phyloP scores from a whole-genome alignment of 306 rosid species.

The Vigna angularis region DNA sequence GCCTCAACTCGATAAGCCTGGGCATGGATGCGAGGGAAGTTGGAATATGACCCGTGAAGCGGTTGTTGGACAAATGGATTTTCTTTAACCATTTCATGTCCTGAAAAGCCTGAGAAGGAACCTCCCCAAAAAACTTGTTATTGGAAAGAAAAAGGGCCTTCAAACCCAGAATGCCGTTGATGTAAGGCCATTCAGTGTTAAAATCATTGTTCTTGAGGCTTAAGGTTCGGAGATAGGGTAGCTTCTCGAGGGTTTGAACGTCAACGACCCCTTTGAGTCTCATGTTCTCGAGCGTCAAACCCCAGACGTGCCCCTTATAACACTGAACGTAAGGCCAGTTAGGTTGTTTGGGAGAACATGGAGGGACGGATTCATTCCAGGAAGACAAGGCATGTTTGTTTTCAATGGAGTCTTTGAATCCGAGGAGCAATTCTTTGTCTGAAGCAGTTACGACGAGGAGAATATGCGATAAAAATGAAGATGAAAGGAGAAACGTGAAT shows the following conservation, averaged over 20 bases:
- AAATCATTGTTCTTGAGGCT: slow-evolving; percentile 72
- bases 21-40: slow-evolving; percentile 55
- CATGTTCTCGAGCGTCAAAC: slow-evolving; percentile 68
- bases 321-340: slow-evolving; percentile 75
- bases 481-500: not conserved
- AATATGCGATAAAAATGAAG: not conserved
- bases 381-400: slow-evolving; percentile 34
- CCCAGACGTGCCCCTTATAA: slow-evolving; percentile 57
- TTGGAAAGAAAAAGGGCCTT: slow-evolving; percentile 62
- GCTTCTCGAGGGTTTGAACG: slow-evolving; percentile 47
- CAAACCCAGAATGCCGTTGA: slow-evolving; percentile 46
- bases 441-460: not conserved
- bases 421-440: slow-evolving; percentile 57
- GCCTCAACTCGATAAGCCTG: slow-evolving; percentile 57
- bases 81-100: slow-evolving; percentile 70
- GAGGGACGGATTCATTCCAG: slow-evolving; percentile 55
- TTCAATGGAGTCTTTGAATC: slow-evolving; percentile 60
- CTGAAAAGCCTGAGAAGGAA: slow-evolving; percentile 57
- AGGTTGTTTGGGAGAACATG: slow-evolving; percentile 48
- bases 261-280: slow-evolving; percentile 67
- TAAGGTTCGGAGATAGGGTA: slow-evolving; percentile 59
- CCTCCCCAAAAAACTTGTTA: slow-evolving; percentile 62
- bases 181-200: slow-evolving; percentile 57
- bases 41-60: slow-evolving; percentile 67
- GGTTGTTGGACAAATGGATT: slow-evolving; percentile 61